A percentile compares a stretch with the other conserved stretches of the same genome.
These are phyloP conservation scores for Nannizziopsis arthrosporioides DNA, from an alignment of 2,329 filamentous ascomycete species.

Conservation along the genomic window DNA sequence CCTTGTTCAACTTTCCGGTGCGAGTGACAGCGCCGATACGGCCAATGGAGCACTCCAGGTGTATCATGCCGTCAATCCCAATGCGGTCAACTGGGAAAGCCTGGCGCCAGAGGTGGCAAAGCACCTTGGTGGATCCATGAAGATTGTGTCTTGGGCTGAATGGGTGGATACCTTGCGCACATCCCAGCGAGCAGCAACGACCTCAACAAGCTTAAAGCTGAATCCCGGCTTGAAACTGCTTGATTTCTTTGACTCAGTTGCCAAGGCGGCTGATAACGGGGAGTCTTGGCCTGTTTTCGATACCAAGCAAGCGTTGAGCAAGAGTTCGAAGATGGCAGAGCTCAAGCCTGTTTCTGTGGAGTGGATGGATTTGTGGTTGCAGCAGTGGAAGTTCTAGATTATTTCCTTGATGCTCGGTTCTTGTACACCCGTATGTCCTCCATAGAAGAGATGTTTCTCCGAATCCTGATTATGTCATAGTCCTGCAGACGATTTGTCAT, in stretches of 20 bases:
- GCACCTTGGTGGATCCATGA: neutral
- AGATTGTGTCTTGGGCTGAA: neutral
- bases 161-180: neutral
- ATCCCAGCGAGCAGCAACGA: neutral
- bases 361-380: neutral
- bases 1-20: neutral
- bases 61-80: neutral
- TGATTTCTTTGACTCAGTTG: neutral
- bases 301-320: neutral
- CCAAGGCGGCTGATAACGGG: neutral
- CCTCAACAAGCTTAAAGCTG: neutral
- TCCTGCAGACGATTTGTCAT: too few relatives aligned
- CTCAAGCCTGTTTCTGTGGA: neutral
- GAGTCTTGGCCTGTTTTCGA: neutral
- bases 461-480: too few relatives aligned
- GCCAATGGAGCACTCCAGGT: neutral
- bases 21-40: neutral
- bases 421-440: too few relatives aligned
- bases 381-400: neutral
- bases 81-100: neutral
- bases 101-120: neutral
- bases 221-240: neutral
- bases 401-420: too few relatives aligned
- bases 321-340: neutral
- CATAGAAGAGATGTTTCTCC: too few relatives aligned